Conservation (phyloP, 139 green algal species). For the Chlamydomonas sp. region DNA sequence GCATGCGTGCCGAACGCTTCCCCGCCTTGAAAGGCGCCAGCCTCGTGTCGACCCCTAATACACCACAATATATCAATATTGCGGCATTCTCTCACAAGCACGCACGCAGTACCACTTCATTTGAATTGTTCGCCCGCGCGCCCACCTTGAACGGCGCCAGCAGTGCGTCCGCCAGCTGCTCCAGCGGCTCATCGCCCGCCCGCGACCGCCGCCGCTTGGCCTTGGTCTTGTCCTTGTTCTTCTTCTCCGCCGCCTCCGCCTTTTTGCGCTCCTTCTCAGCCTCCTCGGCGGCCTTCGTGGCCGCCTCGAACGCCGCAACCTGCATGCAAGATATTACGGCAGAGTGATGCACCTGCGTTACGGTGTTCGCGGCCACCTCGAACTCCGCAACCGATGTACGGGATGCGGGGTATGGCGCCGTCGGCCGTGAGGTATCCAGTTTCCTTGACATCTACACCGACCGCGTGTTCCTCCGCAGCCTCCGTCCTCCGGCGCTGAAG, state of each 20-base stretch:
- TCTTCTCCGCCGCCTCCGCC: not conserved
- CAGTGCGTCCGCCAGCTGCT: not conserved
- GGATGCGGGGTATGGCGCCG: not conserved
- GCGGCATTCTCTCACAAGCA: too few species aligned
- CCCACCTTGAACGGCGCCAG: slow-evolving; percentile 3
- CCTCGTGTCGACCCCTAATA: too few species aligned
- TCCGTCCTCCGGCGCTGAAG: too few species aligned
- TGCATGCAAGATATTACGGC: not conserved
- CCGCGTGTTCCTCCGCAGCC: too few species aligned
- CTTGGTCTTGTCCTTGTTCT: not conserved
- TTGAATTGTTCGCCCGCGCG: not conserved
- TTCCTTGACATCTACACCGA: too few species aligned
- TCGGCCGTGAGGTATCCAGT: too few species aligned
- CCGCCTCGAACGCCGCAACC: not conserved
- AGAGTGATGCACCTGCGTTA: too few species aligned
- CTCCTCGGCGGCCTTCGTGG: not conserved
- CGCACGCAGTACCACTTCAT: too few species aligned
- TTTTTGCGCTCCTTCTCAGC: not conserved
- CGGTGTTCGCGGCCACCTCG: not conserved
- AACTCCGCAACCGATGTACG: not conserved
- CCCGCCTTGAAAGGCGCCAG: too few species aligned
- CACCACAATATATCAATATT: too few species aligned
- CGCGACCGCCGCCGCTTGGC: not conserved
- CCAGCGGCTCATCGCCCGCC: not conserved
- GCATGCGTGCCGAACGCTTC: too few species aligned